Evolutionary conservation across 2,329 filamentous ascomycete species (phyloP).

Genomic region (Stagonosporopsis cucurbitacearum): DNA sequence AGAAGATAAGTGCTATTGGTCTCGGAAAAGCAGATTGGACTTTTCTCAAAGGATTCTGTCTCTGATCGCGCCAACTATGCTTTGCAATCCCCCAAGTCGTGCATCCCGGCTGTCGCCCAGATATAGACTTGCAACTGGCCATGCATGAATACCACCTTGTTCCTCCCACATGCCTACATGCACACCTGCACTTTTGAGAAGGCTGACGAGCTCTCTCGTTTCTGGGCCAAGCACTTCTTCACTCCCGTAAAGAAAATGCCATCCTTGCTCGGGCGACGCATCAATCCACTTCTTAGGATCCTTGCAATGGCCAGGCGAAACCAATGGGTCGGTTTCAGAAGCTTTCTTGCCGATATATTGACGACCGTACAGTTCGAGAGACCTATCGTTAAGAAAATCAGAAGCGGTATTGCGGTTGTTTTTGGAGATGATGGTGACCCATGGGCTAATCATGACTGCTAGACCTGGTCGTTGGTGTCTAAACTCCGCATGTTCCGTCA

Average conservation of each 20-base stretch:
- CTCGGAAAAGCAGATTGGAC: not conserved
- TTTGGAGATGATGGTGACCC: slow-evolving; percentile 74
- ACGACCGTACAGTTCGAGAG: slow-evolving; percentile 71
- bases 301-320: slow-evolving; percentile 75
- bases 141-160: slow-evolving; percentile 75
- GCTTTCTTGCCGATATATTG: slow-evolving; percentile 68
- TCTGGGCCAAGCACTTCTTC: slow-evolving; percentile 81
- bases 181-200: slow-evolving; percentile 62
- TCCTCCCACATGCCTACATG: slow-evolving; percentile 66
- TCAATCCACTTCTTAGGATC: slow-evolving; percentile 70
- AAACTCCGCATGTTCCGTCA: slow-evolving; percentile 59
- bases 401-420: slow-evolving; percentile 72
- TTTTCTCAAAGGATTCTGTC: slow-evolving; percentile 31
- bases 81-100: slow-evolving; percentile 55
- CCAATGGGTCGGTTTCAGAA: slow-evolving; percentile 60
- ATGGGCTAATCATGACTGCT: slow-evolving; percentile 79
- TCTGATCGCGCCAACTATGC: slow-evolving; percentile 51
- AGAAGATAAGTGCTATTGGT: not conserved
- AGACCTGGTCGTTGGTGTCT: slow-evolving; percentile 61
- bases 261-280: slow-evolving; percentile 70
- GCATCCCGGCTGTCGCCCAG: slow-evolving; percentile 56
- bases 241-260: slow-evolving; percentile 73
- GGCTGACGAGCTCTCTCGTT: slow-evolving; percentile 65
- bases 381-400: slow-evolving; percentile 75
- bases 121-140: slow-evolving; percentile 75